Base-by-base conservation (phyloP, 2,329 filamentous ascomycete species). In the Tolypocladium endophyticum region DNA sequence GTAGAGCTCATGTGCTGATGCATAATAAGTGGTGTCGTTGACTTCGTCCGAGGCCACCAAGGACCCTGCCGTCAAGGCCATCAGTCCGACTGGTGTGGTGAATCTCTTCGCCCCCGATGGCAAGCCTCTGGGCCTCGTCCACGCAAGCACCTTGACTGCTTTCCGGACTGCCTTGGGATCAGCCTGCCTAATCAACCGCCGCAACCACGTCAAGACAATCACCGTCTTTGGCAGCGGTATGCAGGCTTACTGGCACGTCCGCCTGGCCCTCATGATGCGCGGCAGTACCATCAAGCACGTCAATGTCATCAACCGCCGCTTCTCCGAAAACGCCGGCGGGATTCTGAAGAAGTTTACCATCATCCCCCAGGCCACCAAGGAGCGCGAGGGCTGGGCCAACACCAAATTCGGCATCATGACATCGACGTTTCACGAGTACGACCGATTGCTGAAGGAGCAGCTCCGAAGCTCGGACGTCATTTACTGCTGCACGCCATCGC, bases 181-280 rank as follows among this genome's bases (percentile, higher is more conserved):
- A 4, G 83, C 87, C 58, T 85, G 87, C 33, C 79, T 91, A 0
- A 78, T 91, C 39, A 72, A 74, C 25, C 82, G 81, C 43, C 89
- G 93, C 59, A 78, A 82, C 59, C 81, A 82, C 35, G 87, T 96
- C 50, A 86, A 87, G 69, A 90, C 87, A 18, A 70, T 97, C 14
- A 87, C 88, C 18, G 87, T 96, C 58, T 97, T 97, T 71, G 93
- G 93, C 30, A 87, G 88, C 39, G 93, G 93, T 54, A 86, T 88
- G 66, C 92, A 97, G 76, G 93, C 93, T 16, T 96, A 93, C 76
- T 97, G 92, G 92, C 93, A 97, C 71, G 85, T 96, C 52, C 87
- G 92, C 0, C 81, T 97, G 5, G 87, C 92, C 0, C 80, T 97
- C 14, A 80, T 93, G 63, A 80, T 94, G 56, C 87, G 82, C 28